Evolutionary conservation across 2,329 filamentous ascomycete species (phyloP), one percentile per base, ranked within the genome.

Genomic region (Talaromyces sp.): DNA sequence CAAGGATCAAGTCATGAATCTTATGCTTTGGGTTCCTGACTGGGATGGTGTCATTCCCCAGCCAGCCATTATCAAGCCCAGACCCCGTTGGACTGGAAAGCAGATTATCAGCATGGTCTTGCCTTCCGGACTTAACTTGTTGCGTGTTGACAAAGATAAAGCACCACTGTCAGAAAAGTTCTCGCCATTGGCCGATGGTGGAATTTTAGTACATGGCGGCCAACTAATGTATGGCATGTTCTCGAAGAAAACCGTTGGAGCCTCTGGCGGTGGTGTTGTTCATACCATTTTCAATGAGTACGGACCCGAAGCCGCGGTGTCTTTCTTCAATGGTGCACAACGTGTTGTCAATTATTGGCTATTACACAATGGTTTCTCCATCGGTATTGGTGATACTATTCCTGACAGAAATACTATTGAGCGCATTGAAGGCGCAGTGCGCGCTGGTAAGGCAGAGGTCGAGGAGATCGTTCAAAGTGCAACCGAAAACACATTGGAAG

Each of bases 341-440:
- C 88, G 92, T 60, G 92, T 98, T 61, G 90, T 98, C 69, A 96
- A 93, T 73, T 96, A 98, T 79, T 99, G 95, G 95, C 86, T 99
- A 46, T 81, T 98, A 42, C 93, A 99, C 77, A 90, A 96, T 70
- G 95, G 95, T 58, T 95, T 96, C 83, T 97, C 92, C 78, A 97
- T 99, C 67, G 95, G 95, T 79, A 96, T 99, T 70, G 96, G 95
- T 80, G 95, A 99, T 75, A 98, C 95, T 1, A 93, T 99, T 71
- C 96, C 95, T 5, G 93, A 98, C 74, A 86, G 87, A 66, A 79
- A 81, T 18, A 98, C 93, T 2, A 96, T 96, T 63, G 83, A 88
- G 61, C 89, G 89, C 77, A 92, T 99, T 60, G 89, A 96, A 72
- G 83, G 85, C 6, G 89, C 91, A 62, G 92, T 99, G 67, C 84